Evolutionary conservation across 2,329 filamentous ascomycete genomes (phyloP).

Genomic region (Alternaria sp.): DNA sequence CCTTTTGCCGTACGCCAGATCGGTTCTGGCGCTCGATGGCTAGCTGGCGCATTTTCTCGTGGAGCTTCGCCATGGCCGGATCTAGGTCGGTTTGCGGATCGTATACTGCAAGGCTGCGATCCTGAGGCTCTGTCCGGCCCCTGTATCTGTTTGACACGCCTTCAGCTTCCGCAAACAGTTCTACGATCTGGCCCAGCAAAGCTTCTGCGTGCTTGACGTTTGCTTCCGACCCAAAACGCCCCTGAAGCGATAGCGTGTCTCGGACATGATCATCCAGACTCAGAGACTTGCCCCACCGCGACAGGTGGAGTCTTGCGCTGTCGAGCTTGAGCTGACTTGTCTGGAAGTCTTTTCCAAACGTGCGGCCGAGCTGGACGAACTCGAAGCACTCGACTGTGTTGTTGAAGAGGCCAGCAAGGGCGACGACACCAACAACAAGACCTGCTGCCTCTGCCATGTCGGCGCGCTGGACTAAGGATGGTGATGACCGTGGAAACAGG

Average conservation of each 20-base stretch:
- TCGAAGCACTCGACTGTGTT: slow-evolving; percentile 38
- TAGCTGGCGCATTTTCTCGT: background rate
- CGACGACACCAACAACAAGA: slow-evolving; percentile 29
- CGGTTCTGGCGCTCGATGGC: background rate
- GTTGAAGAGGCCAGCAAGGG: slow-evolving; percentile 31
- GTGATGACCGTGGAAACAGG: too few relatives aligned
- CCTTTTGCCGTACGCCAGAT: background rate
- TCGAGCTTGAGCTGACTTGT: slow-evolving; percentile 10
- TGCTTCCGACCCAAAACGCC: background rate
- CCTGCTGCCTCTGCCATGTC: slow-evolving; percentile 29
- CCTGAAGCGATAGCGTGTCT: background rate
- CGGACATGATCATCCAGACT: background rate
- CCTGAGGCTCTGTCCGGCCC: background rate
- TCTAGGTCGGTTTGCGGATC: background rate
- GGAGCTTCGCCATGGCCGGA: background rate
- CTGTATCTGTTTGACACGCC: background rate
- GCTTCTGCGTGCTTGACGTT: background rate
- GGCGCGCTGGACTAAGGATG: too few relatives aligned
- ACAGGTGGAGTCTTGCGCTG: background rate
- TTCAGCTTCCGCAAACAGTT: background rate
- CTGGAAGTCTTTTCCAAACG: slow-evolving; percentile 30
- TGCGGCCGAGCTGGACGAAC: slow-evolving; percentile 30
- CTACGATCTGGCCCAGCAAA: background rate
- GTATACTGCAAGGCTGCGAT: background rate
- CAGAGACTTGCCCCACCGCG: slow-evolving; percentile 1